A percentile compares a stretch with the other conserved stretches of the same genome.
phyloP scores from a whole-genome alignment of 768 basidiomycete species.

The Lactifluus volemus region DNA sequence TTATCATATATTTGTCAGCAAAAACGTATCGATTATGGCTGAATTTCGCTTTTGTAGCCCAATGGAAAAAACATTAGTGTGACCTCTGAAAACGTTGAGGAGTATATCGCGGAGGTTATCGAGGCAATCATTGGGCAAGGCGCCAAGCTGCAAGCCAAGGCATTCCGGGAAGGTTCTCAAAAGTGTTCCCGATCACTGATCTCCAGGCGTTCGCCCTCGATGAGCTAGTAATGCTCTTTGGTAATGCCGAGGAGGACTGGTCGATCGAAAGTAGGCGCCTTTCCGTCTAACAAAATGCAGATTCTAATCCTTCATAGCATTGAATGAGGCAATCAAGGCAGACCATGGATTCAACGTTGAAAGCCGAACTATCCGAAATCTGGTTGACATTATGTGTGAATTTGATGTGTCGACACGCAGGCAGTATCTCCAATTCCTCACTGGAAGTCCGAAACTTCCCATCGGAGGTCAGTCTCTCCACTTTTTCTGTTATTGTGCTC shows the following conservation, averaged over 20 bases:
- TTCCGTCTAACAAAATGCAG: neutral
- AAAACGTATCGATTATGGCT: neutral
- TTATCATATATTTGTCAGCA: neutral
- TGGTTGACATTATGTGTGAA: conserved; percentile 79
- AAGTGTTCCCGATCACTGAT: conserved; percentile 90
- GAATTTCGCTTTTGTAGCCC: conserved; percentile 36
- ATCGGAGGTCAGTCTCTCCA: conserved; percentile 65
- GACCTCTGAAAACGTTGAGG: conserved; percentile 79
- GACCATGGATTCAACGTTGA: conserved; percentile 98
- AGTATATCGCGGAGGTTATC: conserved; percentile 82
- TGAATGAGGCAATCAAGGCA: conserved; percentile 86
- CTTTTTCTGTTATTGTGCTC: neutral
- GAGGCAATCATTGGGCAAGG: conserved; percentile 85
- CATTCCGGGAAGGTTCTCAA: conserved; percentile 91
- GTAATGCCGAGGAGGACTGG: conserved; percentile 98
- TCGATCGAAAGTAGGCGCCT: conserved; percentile 65
- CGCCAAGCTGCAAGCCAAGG: conserved; percentile 67
- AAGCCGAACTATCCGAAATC: conserved; percentile 80
- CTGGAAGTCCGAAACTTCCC: conserved; percentile 92
- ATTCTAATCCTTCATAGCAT: conserved; percentile 40
- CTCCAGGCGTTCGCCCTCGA: conserved; percentile 88
- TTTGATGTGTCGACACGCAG: conserved; percentile 70
- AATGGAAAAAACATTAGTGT: conserved; percentile 74
- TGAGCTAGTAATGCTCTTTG: conserved; percentile 93
- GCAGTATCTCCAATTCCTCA: conserved; percentile 92